phyloP scores from a whole-genome alignment of 108 stramenopile genomes.

The Licmophora abbreviata region DNA sequence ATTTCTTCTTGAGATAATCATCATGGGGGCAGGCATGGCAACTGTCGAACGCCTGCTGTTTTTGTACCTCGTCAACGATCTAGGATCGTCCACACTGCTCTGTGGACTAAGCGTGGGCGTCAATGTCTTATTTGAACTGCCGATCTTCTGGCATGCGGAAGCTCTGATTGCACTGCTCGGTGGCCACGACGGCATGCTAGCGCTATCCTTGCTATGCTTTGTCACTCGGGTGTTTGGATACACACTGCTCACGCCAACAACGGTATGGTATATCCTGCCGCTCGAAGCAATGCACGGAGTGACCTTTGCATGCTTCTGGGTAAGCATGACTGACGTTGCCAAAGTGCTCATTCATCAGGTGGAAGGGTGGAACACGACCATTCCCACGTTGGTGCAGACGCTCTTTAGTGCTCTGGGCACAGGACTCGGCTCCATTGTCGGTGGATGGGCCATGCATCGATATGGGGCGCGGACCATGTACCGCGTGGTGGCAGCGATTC shows the following conservation, averaged over 20 bases:
- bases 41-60: constrained; percentile 41
- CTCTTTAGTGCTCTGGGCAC: constrained; percentile 29
- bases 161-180: constrained; percentile 18
- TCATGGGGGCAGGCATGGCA: constrained; percentile 42
- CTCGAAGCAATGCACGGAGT: constrained; percentile 59
- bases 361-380: constrained; percentile 28
- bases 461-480: constrained; percentile 38
- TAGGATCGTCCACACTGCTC: constrained; percentile 18
- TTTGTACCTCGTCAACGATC: constrained; percentile 29
- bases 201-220: constrained; percentile 34
- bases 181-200: constrained; percentile 29
- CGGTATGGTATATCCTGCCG: constrained; percentile 27
- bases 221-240: constrained; percentile 53
- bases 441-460: constrained; percentile 36
- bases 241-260: constrained; percentile 31
- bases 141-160: constrained; percentile 48
- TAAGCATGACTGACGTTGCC: constrained; percentile 33
- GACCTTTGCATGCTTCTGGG: constrained; percentile 41
- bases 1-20: constrained; percentile 24
- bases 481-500: constrained; percentile 13
- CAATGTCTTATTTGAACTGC: constrained; percentile 59
- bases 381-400: constrained; percentile 31
- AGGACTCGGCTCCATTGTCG: constrained; percentile 31
- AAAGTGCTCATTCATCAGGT: constrained; percentile 13
- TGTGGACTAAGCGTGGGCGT: constrained; percentile 24